These are phyloP conservation scores for Aspergillus incahuasiensis DNA, from an alignment of 495 filamentous ascomycete genomes.

Conservation along the genomic window DNA sequence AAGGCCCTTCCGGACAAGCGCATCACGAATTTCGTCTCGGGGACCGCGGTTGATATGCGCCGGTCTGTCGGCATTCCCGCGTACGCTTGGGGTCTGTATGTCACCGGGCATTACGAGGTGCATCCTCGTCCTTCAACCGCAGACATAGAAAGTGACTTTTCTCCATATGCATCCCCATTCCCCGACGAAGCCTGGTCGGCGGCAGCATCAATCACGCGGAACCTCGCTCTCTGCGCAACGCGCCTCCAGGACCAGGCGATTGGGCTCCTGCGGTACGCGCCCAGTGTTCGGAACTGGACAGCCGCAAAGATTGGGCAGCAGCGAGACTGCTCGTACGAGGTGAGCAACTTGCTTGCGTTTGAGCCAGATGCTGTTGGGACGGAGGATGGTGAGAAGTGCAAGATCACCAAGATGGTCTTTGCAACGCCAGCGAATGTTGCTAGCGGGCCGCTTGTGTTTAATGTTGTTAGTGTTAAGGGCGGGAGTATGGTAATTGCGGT, in stretches of 20 bases:
- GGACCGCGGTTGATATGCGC: conserved; percentile 24
- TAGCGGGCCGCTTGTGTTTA: conserved; percentile 23
- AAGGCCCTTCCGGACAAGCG: conserved; percentile 12
- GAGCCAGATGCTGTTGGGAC: conserved; percentile 3
- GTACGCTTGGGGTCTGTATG: conserved; percentile 20
- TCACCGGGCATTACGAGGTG: conserved; percentile 13
- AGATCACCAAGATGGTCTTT: conserved; percentile 27
- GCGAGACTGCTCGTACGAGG: conserved; percentile 24
- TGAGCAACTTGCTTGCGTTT: conserved; percentile 27
- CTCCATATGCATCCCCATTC: conserved; percentile 7
- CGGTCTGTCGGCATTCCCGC: conserved; percentile 15
- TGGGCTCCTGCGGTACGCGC: conserved; percentile 22
- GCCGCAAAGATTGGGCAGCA: conserved; percentile 17
- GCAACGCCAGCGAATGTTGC: conserved; percentile 23
- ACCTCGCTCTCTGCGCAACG: conserved; percentile 15
- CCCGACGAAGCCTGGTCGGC: conserved; percentile 20
- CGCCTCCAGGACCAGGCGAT: conserved; percentile 24
- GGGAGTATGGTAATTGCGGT: conserved; percentile 19
- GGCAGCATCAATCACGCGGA: conserved; percentile 17
- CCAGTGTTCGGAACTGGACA: conserved; percentile 21
- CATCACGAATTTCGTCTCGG: conserved; percentile 21
- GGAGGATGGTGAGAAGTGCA: conserved; percentile 3
- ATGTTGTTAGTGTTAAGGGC: conserved; percentile 24
- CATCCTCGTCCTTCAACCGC: conserved; percentile 2
- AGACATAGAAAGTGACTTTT: background rate